These are phyloP conservation scores for Aspergillus pseudoglaucus DNA, from an alignment of 2,329 filamentous ascomycete species.

Conservation along the genomic window DNA sequence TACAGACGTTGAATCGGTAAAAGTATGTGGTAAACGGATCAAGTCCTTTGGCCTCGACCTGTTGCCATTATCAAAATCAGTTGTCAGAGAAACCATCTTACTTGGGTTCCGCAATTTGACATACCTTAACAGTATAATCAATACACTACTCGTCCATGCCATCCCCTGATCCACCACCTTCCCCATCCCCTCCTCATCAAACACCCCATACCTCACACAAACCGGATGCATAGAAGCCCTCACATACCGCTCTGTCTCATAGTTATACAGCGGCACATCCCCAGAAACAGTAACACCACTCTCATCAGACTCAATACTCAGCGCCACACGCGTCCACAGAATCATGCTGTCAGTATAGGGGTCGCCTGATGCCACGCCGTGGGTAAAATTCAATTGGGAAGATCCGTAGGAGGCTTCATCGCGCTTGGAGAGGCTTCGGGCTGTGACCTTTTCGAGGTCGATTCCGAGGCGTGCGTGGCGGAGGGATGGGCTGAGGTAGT, in stretches of 20 bases:
- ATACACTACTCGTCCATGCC: constrained; percentile 64
- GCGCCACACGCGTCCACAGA: constrained; percentile 38
- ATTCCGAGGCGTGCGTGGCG: constrained; percentile 55
- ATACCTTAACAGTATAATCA: constrained; percentile 60
- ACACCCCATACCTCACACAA: no score
- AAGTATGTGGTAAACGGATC: constrained; percentile 57
- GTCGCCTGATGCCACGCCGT: constrained; percentile 51
- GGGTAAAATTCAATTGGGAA: constrained; percentile 55
- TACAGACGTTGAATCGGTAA: constrained; percentile 65
- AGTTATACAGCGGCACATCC: constrained; percentile 47
- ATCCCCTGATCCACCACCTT: constrained; percentile 50
- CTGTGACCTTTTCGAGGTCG: constrained; percentile 41
- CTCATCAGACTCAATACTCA: constrained; percentile 39
- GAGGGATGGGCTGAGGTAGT: constrained; percentile 61
- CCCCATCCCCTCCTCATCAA: constrained; percentile 22
- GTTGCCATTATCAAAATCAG: no score
- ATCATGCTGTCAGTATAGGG: constrained; percentile 40
- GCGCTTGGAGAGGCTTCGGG: constrained; percentile 55
- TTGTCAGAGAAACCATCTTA: no score
- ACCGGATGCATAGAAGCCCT: no score
- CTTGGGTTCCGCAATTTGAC: no score
- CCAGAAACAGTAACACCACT: constrained; percentile 53
- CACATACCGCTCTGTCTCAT: constrained; percentile 36
- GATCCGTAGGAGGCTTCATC: constrained; percentile 42
- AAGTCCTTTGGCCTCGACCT: constrained; percentile 58